A percentile compares a stretch with the other conserved stretches of the same genome.
Conservation (phyloP, 225 moss, liverwort and hornwort genomes). For the Polytrichum commune region DNA sequence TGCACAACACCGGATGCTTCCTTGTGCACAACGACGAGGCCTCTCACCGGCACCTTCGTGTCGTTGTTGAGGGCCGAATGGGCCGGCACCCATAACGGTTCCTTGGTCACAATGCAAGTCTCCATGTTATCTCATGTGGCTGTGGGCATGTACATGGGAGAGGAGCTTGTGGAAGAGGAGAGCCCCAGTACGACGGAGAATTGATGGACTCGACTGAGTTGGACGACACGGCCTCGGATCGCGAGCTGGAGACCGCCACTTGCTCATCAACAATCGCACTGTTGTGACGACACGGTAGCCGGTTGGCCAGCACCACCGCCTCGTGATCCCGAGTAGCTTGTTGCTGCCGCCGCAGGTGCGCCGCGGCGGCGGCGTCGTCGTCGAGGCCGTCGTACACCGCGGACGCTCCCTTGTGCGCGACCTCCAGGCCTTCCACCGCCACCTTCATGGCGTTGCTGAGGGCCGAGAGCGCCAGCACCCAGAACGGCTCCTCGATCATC, state of each 20-base stretch:
- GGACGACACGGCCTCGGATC: no score
- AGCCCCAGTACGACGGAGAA: no score
- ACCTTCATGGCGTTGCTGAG: neutral
- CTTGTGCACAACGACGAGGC: neutral
- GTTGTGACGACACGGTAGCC: no score
- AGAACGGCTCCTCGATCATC: slow-evolving; percentile 18
- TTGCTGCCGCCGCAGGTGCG: no score
- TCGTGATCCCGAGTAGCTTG: no score
- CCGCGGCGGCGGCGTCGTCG: neutral
- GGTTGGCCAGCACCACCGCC: no score
- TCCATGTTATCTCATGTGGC: no score
- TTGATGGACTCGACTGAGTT: no score
- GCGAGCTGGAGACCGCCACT: no score
- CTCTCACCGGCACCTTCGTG: neutral
- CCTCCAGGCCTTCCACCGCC: neutral
- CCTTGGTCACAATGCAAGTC: slow-evolving; percentile 8
- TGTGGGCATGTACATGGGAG: no score
- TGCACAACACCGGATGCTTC: neutral
- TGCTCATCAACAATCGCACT: no score
- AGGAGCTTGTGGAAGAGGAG: no score
- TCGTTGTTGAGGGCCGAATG: neutral
- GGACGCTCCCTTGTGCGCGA: neutral
- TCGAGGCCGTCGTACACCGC: neutral
- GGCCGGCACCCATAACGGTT: slow-evolving; percentile 12
- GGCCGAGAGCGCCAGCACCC: slow-evolving; percentile 1